These are phyloP conservation scores for Pyrenula aspistea DNA, from an alignment of 495 filamentous ascomycete species.

Conservation along the genomic window DNA sequence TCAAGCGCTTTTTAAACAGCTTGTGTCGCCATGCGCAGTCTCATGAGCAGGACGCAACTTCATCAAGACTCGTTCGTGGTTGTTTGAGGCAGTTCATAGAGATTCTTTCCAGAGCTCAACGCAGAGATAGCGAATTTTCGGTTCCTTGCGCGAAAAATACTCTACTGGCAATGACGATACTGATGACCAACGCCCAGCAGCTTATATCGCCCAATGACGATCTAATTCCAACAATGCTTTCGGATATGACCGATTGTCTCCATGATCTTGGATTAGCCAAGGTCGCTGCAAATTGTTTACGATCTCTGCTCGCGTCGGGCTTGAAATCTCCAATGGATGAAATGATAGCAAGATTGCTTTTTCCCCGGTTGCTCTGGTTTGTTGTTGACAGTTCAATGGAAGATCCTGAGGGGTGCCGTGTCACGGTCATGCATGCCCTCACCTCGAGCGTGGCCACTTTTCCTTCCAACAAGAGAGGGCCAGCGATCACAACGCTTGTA, in stretches of 20 bases:
- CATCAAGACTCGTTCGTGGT: conserved; percentile 29
- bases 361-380: conserved; percentile 69
- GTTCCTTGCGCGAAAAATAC: conserved; percentile 88
- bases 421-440: conserved; percentile 58
- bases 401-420: conserved; percentile 63
- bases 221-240: conserved; percentile 52
- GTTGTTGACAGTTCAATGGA: conserved; percentile 49
- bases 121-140: conserved; percentile 66
- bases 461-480: conserved; percentile 31
- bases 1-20: conserved; percentile 71
- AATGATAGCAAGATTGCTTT: conserved; percentile 57
- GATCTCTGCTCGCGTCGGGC: conserved; percentile 59
- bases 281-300: conserved; percentile 76
- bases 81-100: conserved; percentile 68
- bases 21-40: conserved; percentile 25
- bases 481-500: conserved; percentile 61
- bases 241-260: conserved; percentile 74
- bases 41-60: conserved; percentile 26
- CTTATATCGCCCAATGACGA: conserved; percentile 61
- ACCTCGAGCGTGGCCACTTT: conserved; percentile 53
- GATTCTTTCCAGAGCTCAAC: conserved; percentile 73
- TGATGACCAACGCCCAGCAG: conserved; percentile 69
- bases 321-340: conserved; percentile 57
- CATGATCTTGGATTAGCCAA: conserved; percentile 68
- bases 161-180: conserved; percentile 73